Evolutionary conservation across 257 asterid species (phyloP).

Genomic region (Sherardia arvensis): DNA sequence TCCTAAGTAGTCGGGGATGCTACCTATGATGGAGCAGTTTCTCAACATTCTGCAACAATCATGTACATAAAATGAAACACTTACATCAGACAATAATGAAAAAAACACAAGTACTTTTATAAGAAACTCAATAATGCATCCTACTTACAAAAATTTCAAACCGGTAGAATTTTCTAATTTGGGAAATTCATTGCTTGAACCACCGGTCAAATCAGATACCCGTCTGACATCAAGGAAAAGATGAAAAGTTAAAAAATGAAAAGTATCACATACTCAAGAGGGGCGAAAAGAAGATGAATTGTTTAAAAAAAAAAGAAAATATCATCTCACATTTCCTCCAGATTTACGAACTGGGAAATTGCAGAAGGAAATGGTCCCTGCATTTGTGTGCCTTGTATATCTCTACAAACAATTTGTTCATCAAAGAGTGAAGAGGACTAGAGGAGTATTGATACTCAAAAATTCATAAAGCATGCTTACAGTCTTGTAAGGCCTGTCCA

Average conservation of each 20-base stretch:
- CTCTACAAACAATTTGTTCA: slow-evolving; percentile 27
- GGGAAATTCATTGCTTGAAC: slow-evolving; percentile 46
- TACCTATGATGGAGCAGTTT: slow-evolving; percentile 66
- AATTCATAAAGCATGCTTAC: slow-evolving; percentile 35
- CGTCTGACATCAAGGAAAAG: slow-evolving; percentile 36
- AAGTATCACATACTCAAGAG: neutral
- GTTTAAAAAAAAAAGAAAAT: neutral
- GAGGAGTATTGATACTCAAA: neutral
- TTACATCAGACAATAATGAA: neutral
- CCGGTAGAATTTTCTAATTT: slow-evolving; percentile 25
- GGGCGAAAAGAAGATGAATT: neutral
- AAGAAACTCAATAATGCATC: slow-evolving; percentile 5
- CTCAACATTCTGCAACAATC: slow-evolving; percentile 57
- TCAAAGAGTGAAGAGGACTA: neutral
- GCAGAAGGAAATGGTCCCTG: slow-evolving; percentile 67
- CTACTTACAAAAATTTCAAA: slow-evolving; percentile 43
- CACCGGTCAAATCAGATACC: slow-evolving; percentile 53
- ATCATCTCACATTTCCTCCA: slow-evolving; percentile 44
- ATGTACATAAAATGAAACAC: slow-evolving; percentile 14
- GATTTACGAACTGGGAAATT: slow-evolving; percentile 39
- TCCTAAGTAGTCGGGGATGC: slow-evolving; percentile 48
- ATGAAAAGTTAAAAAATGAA: neutral
- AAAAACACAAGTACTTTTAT: neutral
- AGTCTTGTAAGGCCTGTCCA: slow-evolving; percentile 50
- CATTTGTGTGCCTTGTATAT: slow-evolving; percentile 71